phyloP scores from a whole-genome alignment of 1,139 yeast species.

The Diutina neorugosa region DNA sequence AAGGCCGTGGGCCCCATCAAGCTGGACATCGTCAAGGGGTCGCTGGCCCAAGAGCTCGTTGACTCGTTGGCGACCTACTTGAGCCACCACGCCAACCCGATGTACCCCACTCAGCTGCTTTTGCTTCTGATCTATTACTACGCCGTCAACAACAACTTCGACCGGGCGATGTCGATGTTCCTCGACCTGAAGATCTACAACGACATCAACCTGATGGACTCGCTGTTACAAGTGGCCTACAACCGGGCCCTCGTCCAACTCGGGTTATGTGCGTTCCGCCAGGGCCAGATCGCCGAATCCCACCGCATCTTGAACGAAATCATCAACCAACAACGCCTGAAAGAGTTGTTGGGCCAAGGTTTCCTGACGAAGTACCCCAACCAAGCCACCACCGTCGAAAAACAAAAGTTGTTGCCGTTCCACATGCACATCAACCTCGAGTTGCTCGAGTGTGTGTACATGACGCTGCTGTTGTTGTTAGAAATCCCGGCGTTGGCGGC shows the following conservation, averaged over 20 bases:
- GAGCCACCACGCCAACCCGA: slow-evolving; percentile 51
- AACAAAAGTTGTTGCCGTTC: slow-evolving; percentile 86
- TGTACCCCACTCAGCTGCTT: slow-evolving; percentile 73
- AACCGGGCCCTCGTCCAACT: slow-evolving; percentile 93
- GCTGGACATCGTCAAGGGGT: neutral
- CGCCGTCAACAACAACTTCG: slow-evolving; percentile 78
- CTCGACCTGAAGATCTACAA: slow-evolving; percentile 76
- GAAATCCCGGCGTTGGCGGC: slow-evolving; percentile 79
- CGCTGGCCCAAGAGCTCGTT: slow-evolving; percentile 34
- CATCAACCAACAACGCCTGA: slow-evolving; percentile 75
- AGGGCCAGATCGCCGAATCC: slow-evolving; percentile 75
- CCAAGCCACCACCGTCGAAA: slow-evolving; percentile 48
- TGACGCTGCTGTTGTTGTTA: slow-evolving; percentile 79
- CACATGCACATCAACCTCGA: slow-evolving; percentile 97
- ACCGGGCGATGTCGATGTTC: slow-evolving; percentile 79
- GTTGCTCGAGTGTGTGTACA: slow-evolving; percentile 85
- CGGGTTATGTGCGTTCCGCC: slow-evolving; percentile 91
- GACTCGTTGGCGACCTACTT: slow-evolving; percentile 56
- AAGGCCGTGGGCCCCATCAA: slow-evolving; percentile 48
- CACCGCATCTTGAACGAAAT: slow-evolving; percentile 84
- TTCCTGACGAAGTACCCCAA: slow-evolving; percentile 56
- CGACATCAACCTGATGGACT: slow-evolving; percentile 73
- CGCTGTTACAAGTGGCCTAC: slow-evolving; percentile 79
- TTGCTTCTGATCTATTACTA: slow-evolving; percentile 81
- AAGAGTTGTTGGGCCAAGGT: slow-evolving; percentile 93